Base-by-base conservation (phyloP, 2,329 filamentous ascomycete genomes). In the Furcasterigmium furcatum region DNA sequence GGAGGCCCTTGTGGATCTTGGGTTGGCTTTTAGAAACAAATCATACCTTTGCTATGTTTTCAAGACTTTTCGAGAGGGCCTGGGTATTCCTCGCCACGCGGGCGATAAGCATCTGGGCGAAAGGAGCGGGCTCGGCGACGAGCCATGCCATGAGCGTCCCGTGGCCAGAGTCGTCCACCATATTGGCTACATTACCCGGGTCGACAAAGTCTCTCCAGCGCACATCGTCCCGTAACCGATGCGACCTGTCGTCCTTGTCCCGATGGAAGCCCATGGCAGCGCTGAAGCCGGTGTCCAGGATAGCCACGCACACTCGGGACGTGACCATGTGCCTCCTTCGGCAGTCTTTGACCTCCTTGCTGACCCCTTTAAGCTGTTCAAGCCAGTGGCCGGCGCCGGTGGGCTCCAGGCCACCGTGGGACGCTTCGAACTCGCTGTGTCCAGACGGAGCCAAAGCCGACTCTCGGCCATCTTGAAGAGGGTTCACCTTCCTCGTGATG, bases 241-340 rank as follows among this genome's bases (percentile, higher is more conserved):
- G 24, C n/a, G 27, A 27, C 27, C 36, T 22, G 24, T 46, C 24
- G 21, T 29, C 44, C 13, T 43, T 18, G 24, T 27, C 21, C 16
- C 25, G 25, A 46, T 29, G 43, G 38, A 18, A 41, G 14, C 18
- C 36, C 7, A 32, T 19, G 10, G 10, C 18, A 4, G 25, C 10
- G 35, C 19, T 21, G 38, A 18, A 25, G 7, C 44, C 44, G 4
- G 30, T 46, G 27, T 46, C 44, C 6, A 46, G 38, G n/a, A 46
- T 32, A 7, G 44, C 34, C 24, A 41, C 22, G 13, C 20, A 14
- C 7, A 41, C 25, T 6, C 20, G 38, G 12, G 18, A 12, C n/a
- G n/a, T 22, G 4, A 24, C 19, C 12, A 14, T 14, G 13, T 41
- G 20, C 9, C n/a, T 25, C 12, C 38, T 20, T 12, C 30, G 21